Evolutionary conservation across 2,329 filamentous ascomycete genomes (phyloP).

Genomic region (Colletotrichum horii): DNA sequence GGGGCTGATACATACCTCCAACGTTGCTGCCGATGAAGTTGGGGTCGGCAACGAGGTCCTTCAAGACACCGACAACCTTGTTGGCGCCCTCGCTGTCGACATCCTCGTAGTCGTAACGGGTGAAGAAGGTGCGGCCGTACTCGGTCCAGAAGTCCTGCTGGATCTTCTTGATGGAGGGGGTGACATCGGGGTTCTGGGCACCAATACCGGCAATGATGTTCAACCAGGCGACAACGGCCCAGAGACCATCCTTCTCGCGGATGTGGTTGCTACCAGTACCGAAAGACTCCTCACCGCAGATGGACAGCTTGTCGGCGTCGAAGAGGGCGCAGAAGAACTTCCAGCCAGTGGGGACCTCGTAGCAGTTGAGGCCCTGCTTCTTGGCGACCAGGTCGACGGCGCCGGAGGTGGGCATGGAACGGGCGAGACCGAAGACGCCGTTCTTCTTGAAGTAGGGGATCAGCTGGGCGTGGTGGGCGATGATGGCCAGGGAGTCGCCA

Average conservation of each 20-base stretch:
- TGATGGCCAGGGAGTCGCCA: conserved; percentile 96
- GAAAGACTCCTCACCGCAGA: conserved; percentile 98
- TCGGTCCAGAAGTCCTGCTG: conserved; percentile 96
- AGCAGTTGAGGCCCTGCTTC: conserved; percentile 88
- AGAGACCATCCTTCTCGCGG: conserved; percentile 97
- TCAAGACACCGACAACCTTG: conserved; percentile 85
- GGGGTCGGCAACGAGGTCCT: conserved; percentile 75
- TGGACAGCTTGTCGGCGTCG: conserved; percentile 93
- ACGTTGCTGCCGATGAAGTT: conserved; percentile 84
- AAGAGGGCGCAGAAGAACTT: conserved; percentile 99
- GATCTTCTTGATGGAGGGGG: conserved; percentile 93
- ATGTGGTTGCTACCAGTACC: conserved; percentile 99
- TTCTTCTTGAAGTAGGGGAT: conserved; percentile 99
- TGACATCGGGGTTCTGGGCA: conserved; percentile 77
- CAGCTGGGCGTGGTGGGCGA: conserved; percentile 92
- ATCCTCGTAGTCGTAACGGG: conserved; percentile 97
- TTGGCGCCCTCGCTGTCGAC: conserved; percentile 90
- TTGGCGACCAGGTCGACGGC: conserved; percentile 96
- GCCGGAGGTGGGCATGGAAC: conserved; percentile 96
- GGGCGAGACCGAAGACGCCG: conserved; percentile 91
- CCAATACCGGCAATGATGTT: conserved; percentile 98
- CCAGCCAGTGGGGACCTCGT: conserved; percentile 98
- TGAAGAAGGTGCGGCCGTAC: conserved; percentile 99
- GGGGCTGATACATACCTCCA: conserved; percentile 55
- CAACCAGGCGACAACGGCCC: conserved; percentile 96